Conservation (phyloP, 371 early-diverging fungal species). For the Mortierella sp. region DNA sequence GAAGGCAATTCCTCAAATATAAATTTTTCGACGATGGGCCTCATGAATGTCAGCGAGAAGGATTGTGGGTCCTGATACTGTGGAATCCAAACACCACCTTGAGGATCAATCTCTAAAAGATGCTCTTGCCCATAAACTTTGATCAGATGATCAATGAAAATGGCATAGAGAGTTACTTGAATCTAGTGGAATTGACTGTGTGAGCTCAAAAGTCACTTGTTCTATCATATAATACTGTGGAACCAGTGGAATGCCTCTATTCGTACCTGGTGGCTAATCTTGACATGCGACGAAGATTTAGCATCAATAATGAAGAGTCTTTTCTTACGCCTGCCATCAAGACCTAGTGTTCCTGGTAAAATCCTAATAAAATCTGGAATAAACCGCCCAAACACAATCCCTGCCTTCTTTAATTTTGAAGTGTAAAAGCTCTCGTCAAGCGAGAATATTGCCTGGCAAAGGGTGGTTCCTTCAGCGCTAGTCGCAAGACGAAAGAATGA, state of each 20-base stretch:
- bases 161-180: conserved; percentile 67
- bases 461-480: conserved; percentile 54
- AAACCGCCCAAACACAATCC: conserved; percentile 57
- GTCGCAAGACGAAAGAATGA: conserved; percentile 56
- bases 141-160: conserved; percentile 59
- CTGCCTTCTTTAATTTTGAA: conserved; percentile 33
- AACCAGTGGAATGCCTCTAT: not conserved
- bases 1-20: conserved; percentile 55
- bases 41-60: conserved; percentile 62
- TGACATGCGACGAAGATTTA: conserved; percentile 61
- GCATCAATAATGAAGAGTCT: conserved; percentile 65
- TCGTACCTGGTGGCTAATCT: conserved; percentile 62
- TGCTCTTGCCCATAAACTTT: conserved; percentile 54
- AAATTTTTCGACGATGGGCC: conserved; percentile 60
- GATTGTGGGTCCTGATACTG: conserved; percentile 45
- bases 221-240: not conserved
- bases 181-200: conserved; percentile 39
- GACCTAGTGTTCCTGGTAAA: conserved; percentile 39
- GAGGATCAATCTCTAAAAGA: conserved; percentile 56
- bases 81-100: conserved; percentile 66
- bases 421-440: conserved; percentile 60
- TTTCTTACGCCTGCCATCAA: conserved; percentile 30
- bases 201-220: not conserved
- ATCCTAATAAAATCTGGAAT: conserved; percentile 68
- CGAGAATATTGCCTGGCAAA: conserved; percentile 61